Evolutionary conservation across 2,329 filamentous ascomycete species (phyloP).

Genomic region (Chrysoporthe austroafricana): DNA sequence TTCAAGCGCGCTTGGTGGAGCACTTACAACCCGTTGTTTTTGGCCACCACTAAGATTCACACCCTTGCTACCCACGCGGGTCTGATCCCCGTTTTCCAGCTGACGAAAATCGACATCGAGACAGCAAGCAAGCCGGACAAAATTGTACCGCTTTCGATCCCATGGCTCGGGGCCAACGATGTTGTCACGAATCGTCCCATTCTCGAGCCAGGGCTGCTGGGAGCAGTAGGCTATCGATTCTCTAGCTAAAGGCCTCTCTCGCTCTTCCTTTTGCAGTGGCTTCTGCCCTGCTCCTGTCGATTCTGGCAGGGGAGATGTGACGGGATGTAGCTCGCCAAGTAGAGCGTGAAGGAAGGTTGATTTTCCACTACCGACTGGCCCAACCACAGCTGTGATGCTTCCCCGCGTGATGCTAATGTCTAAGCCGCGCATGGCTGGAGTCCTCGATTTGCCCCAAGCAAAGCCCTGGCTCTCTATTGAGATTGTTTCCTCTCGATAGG

Average conservation of each 20-base stretch:
- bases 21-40: slow-evolving; percentile 45
- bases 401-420: too few species aligned
- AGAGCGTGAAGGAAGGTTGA: slow-evolving; percentile 32
- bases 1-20: slow-evolving; percentile 21
- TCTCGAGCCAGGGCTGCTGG: slow-evolving; percentile 37
- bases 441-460: too few species aligned
- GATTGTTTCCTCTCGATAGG: too few species aligned
- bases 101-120: slow-evolving; percentile 40
- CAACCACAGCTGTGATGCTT: slow-evolving; percentile 15
- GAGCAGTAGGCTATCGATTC: slow-evolving; percentile 4
- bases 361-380: slow-evolving; percentile 34
- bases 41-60: slow-evolving; percentile 52
- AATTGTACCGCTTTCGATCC: slow-evolving; percentile 38
- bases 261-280: slow-evolving; percentile 30
- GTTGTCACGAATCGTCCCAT: slow-evolving; percentile 39
- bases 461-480: too few species aligned
- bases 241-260: slow-evolving; percentile 19
- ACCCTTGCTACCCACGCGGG: slow-evolving; percentile 49
- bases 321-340: slow-evolving; percentile 30
- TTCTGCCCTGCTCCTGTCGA: slow-evolving; percentile 22
- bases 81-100: slow-evolving; percentile 43
- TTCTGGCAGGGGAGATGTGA: slow-evolving; percentile 29
- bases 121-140: slow-evolving; percentile 41
- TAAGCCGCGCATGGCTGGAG: too few species aligned
- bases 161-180: slow-evolving; percentile 37